Evolutionary conservation across 2,329 filamentous ascomycete species (phyloP).

Genomic region (Nakataea oryzae): DNA sequence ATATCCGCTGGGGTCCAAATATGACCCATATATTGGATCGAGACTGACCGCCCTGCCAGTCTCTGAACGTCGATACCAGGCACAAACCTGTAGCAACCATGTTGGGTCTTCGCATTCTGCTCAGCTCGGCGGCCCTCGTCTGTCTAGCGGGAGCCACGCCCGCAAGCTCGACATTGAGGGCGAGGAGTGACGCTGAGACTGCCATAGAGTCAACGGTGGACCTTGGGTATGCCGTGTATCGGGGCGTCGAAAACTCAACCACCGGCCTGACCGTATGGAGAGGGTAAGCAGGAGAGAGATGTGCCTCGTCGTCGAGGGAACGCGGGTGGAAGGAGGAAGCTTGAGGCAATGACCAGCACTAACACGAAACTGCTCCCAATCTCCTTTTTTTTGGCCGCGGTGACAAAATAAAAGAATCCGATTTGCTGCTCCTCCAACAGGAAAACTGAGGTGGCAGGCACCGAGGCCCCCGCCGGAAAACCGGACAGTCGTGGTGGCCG

Average conservation of each 20-base stretch:
- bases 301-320: not conserved
- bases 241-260: constrained; percentile 8
- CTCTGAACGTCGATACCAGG: not conserved
- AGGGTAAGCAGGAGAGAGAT: constrained; percentile 4
- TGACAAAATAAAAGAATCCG: constrained; percentile 4
- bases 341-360: not conserved
- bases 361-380: not conserved
- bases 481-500: not conserved
- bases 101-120: not conserved
- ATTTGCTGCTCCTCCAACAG: constrained; percentile 9
- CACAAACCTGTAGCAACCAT: not conserved
- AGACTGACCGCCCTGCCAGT: not conserved
- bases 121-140: not conserved
- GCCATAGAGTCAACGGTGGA: constrained; percentile 7
- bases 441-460: constrained; percentile 7
- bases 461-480: constrained; percentile 5
- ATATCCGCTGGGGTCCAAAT: not conserved
- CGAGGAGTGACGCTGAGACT: not conserved
- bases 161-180: not conserved
- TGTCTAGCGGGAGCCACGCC: not conserved
- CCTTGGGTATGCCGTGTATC: constrained; percentile 11
- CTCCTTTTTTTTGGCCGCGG: not conserved
- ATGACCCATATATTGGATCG: not conserved
- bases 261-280: constrained; percentile 6
- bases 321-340: not conserved